Conservation (phyloP, 2,329 filamentous ascomycete genomes). For the Exophiala sp. region DNA sequence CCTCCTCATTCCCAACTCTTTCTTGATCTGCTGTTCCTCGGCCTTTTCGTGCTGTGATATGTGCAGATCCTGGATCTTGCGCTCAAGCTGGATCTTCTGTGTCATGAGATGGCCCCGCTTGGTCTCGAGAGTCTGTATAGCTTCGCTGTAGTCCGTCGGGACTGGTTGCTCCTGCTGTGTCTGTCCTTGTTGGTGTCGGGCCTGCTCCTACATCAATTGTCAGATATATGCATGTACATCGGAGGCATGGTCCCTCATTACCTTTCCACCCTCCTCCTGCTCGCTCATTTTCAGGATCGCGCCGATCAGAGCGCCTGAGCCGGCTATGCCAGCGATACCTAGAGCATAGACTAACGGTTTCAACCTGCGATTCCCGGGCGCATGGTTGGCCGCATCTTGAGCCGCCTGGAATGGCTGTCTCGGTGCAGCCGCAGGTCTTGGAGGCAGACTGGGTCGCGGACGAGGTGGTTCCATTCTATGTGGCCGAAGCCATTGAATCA, state of each 20-base stretch:
- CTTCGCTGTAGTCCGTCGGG: neutral
- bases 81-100: constrained; percentile 18
- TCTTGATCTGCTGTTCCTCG: constrained; percentile 13
- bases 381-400: neutral
- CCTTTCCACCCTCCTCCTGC: constrained; percentile 10
- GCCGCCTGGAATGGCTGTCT: neutral
- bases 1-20: constrained; percentile 13
- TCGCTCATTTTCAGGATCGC: constrained; percentile 18
- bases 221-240: neutral
- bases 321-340: constrained; percentile 21
- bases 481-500: neutral
- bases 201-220: neutral
- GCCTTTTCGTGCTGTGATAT: constrained; percentile 9
- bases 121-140: constrained; percentile 13
- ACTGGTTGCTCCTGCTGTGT: neutral
- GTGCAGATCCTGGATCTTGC: constrained; percentile 14
- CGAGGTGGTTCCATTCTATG: neutral
- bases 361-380: constrained; percentile 6
- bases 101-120: constrained; percentile 14
- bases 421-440: neutral
- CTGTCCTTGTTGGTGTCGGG: neutral
- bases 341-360: constrained; percentile 20
- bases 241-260: neutral
- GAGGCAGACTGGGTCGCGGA: neutral
- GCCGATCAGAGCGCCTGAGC: constrained; percentile 21